Evolutionary conservation across 768 basidiomycete species (phyloP).

Genomic region (Russula griseocarnosa): DNA sequence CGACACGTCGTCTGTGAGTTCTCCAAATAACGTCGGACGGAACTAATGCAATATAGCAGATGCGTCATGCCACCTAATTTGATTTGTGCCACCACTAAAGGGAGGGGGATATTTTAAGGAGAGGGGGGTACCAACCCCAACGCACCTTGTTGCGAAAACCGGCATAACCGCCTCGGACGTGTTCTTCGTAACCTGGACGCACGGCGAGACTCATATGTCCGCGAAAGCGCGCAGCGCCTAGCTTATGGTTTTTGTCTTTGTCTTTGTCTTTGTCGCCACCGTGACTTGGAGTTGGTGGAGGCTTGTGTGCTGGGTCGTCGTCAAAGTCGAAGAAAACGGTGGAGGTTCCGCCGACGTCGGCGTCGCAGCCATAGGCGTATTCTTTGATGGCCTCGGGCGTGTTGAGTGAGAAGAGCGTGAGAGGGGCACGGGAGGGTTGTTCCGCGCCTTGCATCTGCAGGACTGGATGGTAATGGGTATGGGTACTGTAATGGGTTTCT

Average conservation of each 20-base stretch:
- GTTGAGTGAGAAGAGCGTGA: conserved; percentile 63
- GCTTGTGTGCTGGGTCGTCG: conserved; percentile 42
- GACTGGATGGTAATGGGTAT: conserved; percentile 40
- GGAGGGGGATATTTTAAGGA: no score
- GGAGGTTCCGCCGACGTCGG: conserved; percentile 82
- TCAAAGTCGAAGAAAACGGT: conserved; percentile 74
- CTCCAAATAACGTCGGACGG: conserved; percentile 82
- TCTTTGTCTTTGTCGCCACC: conserved; percentile 22
- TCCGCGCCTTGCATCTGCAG: conserved; percentile 76
- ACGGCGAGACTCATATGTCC: conserved; percentile 74
- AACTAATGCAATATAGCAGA: conserved; percentile 39
- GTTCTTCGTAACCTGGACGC: conserved; percentile 58
- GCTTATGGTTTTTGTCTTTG: background rate
- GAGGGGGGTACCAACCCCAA: conserved; percentile 8
- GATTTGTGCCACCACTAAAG: no score
- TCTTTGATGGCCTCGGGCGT: conserved; percentile 51
- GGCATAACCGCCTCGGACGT: conserved; percentile 81
- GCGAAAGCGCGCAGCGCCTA: conserved; percentile 65
- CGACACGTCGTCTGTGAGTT: conserved; percentile 79
- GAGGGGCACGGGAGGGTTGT: conserved; percentile 54
- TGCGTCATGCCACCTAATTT: no score
- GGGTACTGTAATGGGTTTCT: no score
- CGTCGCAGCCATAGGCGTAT: conserved; percentile 81
- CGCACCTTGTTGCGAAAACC: conserved; percentile 82
- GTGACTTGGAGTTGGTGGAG: conserved; percentile 28